phyloP scores from a whole-genome alignment of 345 rosid species.

The Arabidopsis thaliana region DNA sequence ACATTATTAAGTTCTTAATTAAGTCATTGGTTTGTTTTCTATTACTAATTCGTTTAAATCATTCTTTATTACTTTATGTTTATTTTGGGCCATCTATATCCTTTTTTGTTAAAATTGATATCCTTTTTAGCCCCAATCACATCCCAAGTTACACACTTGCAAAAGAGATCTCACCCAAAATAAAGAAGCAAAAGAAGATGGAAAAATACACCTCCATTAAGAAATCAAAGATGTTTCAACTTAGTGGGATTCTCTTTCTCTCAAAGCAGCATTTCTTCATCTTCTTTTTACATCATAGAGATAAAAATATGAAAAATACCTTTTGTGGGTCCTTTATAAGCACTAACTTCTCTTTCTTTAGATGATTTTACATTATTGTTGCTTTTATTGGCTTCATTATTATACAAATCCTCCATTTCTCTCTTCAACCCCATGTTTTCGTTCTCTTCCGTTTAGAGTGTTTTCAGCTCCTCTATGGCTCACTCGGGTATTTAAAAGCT shows the following conservation, averaged over 20 bases:
- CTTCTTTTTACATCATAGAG: slow-evolving; percentile 42
- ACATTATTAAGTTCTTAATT: slow-evolving; percentile 24
- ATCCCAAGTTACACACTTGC: slow-evolving; percentile 38
- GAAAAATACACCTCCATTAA: slow-evolving; percentile 33
- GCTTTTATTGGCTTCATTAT: slow-evolving; percentile 34
- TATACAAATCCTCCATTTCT: slow-evolving; percentile 44
- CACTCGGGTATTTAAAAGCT: slow-evolving; percentile 47
- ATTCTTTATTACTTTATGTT: background rate
- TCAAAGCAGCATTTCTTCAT: slow-evolving; percentile 42
- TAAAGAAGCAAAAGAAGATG: slow-evolving; percentile 25
- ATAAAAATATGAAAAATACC: slow-evolving; percentile 42
- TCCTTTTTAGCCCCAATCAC: slow-evolving; percentile 25
- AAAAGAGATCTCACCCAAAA: slow-evolving; percentile 35
- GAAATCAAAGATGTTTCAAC: slow-evolving; percentile 45
- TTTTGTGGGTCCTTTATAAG: slow-evolving; percentile 62
- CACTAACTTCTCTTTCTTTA: slow-evolving; percentile 49
- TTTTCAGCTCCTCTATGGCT: slow-evolving; percentile 51
- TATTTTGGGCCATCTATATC: background rate
- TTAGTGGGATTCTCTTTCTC: slow-evolving; percentile 80
- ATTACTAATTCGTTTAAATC: slow-evolving; percentile 5
- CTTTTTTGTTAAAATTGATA: background rate
- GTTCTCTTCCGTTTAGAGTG: slow-evolving; percentile 42
- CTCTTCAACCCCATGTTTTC: slow-evolving; percentile 37
- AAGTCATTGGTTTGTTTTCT: slow-evolving; percentile 16
- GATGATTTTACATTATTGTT: slow-evolving; percentile 34